Evolutionary conservation across 202 grass and related monocot genomes (phyloP), one percentile per base, ranked within the genome.

Genomic region (Carex arenaria): DNA sequence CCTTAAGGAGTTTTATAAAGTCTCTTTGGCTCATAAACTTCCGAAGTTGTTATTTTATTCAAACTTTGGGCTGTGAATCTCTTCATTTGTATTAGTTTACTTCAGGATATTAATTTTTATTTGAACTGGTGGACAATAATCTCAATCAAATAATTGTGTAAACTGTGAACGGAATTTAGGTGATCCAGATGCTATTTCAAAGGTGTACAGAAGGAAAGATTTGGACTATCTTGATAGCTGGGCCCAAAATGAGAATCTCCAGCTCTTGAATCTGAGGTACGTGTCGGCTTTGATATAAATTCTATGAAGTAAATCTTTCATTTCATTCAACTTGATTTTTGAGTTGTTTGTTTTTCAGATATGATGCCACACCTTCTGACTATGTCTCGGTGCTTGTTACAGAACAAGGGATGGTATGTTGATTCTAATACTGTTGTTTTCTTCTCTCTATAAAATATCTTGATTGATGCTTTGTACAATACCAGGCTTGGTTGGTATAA

Each of bases 401-500:
- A 57, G 94, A 97, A 89, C 94, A 94, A 84, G 94, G 95, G 81
- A 97, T 97, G 95, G 95, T 94, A 87, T 84, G 89, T 82, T 85
- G 85, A 78, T 42, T 52, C 3, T 54, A 67, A n/a, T 67, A 30
- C 64, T 67, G 23, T 53, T 19, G 18, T 67, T 67, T 6, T 34
- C 57, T 28, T 82, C 55, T 67, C 61, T n/a, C 6, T 59, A 17
- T 26, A 23, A 23, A 23, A 34, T n/a, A 57, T 38, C 53, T 59
- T 19, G 55, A 59, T 56, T 19, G 7, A 78, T 57, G 13, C 18
- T 78, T 78, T 40, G 55, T 57, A 18, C 51, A 19, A 7, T 19
- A 10, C 32, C 4, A 47, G 19, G 19, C 67, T 81, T 36, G 53
- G 5, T 13, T 38, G 71, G 64, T 63, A 70, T 5, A 20, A 10